phyloP scores from a whole-genome alignment of 768 basidiomycete genomes.

The Lentinula raphanica region DNA sequence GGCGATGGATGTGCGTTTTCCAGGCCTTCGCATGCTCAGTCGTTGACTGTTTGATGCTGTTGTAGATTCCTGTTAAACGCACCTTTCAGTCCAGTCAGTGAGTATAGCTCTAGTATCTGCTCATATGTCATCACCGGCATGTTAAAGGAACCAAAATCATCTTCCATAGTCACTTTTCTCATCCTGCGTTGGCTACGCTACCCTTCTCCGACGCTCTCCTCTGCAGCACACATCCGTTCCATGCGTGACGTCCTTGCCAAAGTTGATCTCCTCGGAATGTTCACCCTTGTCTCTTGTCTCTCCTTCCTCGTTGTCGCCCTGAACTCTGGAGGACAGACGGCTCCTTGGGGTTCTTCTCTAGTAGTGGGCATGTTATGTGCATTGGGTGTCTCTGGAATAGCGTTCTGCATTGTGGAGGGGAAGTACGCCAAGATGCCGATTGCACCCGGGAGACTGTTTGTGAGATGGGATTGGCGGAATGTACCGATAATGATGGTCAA shows the following conservation, averaged over 20 bases:
- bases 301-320: slow-evolving; percentile 20
- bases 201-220: slow-evolving; percentile 7
- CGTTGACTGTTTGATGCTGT: neutral
- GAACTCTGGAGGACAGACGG: slow-evolving; percentile 21
- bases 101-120: slow-evolving; percentile 3
- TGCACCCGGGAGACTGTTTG: slow-evolving; percentile 17
- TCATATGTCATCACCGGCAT: neutral
- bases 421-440: slow-evolving; percentile 16
- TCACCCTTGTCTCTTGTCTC: slow-evolving; percentile 16
- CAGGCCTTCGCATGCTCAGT: neutral
- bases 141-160: neutral
- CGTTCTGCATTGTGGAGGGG: slow-evolving; percentile 17
- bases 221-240: slow-evolving; percentile 7
- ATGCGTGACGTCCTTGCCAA: slow-evolving; percentile 10
- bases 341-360: slow-evolving; percentile 20
- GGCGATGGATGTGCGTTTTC: slow-evolving; percentile 23
- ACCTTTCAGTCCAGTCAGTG: slow-evolving; percentile 21
- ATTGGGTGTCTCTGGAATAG: slow-evolving; percentile 15
- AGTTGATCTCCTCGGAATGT: slow-evolving; percentile 20
- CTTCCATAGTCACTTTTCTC: slow-evolving; percentile 18
- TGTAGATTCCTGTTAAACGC: slow-evolving; percentile 20
- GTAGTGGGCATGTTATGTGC: slow-evolving; percentile 20
- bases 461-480: slow-evolving; percentile 23
- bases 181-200: slow-evolving; percentile 15
- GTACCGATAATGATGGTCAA: slow-evolving; percentile 19